Evolutionary conservation across 2,329 filamentous ascomycete genomes (phyloP), one percentile per base, ranked within the genome.

Genomic region (Ascocoryne sarcoides): DNA sequence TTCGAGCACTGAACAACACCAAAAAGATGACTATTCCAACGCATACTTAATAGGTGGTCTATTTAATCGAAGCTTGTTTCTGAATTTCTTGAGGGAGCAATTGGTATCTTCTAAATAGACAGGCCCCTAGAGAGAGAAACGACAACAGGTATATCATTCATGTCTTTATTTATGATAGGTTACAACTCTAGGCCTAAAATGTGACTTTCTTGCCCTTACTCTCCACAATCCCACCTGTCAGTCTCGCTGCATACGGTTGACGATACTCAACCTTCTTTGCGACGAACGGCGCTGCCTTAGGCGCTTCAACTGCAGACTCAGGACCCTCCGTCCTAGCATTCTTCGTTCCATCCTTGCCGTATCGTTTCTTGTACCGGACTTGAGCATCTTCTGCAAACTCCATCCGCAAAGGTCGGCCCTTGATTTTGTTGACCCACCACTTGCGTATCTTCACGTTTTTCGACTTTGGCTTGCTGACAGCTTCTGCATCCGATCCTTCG

Each of bases 331-430:
- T 34, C 16, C 15, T 21, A 5, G 21, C 5, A 19, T 61, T 62
- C 47, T 64, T 66, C 15, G 66, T 69, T 21, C 71, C 73, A 30
- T 81, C 81, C 62, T 89, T 90, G 49, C 86, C 84, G 58, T 84
- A 96, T 2, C 92, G 78, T 71, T 96, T 98, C 69, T 90, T 90
- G 64, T 98, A 98, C 43, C 92, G 71, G 23, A 78, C 77, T 52
- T 86, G 79, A 43, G 89, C 79, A 62, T 96, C 92, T 65, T 98
- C 92, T 15, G 92, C 92, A 55, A 90, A 88, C 62, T 98, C 90
- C 60, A 92, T 79, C 60, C 90, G 85, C 51, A 98, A 70, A 48
- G 79, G 73, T 20, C 92, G 76, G 19, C 89, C 88, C 37, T 83
- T 69, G 41, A 95, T 73, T 54, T 79, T 76, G 65, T 94, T 94